Conservation (phyloP, 768 basidiomycete species). For the Auricularia sp. region DNA sequence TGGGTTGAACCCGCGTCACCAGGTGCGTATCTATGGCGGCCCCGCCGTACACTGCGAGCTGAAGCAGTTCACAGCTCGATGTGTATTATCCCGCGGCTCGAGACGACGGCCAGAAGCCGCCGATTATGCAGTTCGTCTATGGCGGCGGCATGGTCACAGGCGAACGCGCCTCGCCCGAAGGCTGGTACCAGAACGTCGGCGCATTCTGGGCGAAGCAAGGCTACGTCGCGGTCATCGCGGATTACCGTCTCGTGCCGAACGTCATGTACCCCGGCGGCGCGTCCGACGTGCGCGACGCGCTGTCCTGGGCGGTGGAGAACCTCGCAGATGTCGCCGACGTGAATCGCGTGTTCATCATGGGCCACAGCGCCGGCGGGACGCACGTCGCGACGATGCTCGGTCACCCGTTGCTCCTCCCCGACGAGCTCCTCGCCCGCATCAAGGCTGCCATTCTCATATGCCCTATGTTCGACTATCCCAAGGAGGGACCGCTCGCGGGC, state of each 20-base stretch:
- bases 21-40: constrained; percentile 23
- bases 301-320: background rate
- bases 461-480: constrained; percentile 16
- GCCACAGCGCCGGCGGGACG: constrained; percentile 54
- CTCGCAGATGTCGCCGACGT: constrained; percentile 24
- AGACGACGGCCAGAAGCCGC: background rate
- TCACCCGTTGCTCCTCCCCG: constrained; percentile 26
- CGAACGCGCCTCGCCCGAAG: background rate
- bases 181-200: background rate
- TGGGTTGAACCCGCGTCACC: constrained; percentile 41
- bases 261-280: background rate
- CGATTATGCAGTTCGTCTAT: constrained; percentile 14
- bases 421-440: constrained; percentile 26
- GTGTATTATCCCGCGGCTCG: background rate
- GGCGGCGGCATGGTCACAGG: background rate
- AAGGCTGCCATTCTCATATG: constrained; percentile 38
- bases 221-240: constrained; percentile 7
- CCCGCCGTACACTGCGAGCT: background rate
- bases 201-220: background rate
- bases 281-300: background rate
- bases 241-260: constrained; percentile 3
- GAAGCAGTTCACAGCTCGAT: background rate
- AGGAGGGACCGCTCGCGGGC: background rate
- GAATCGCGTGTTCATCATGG: constrained; percentile 38
- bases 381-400: constrained; percentile 39